Base-by-base conservation (phyloP, 768 basidiomycete genomes). In the Lentinula raphanica region DNA sequence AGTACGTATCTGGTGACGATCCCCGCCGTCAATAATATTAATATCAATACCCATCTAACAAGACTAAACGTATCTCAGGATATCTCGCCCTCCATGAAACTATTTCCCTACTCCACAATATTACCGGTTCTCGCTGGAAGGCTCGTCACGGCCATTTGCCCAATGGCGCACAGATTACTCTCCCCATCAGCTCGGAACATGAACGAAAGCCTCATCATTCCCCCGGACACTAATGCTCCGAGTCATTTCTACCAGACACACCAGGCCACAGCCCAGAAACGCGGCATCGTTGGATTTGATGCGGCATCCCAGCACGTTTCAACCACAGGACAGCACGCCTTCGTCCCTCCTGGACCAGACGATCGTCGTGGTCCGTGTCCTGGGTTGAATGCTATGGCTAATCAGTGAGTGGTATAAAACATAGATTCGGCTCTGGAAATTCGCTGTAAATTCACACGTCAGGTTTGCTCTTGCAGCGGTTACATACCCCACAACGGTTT, bases 361-460 rank as follows among this genome's bases (percentile, higher is more conserved):
- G 42, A 44, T 8, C 11, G 7, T 44, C 42, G 42, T 44, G 70
- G 49, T 31, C 69, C 68, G 11, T 70, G 69, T 48, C 68, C 69
- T 2, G 69, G 67, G 1, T 50, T 70, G 21, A 70, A 70, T 60
- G 58, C 69, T 3, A 63, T 70, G 27, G 69, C 69, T n/a, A 70
- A 70, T 58, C 69, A 70, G 42, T 44, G 9, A 44, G 42, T 12
- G 6, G 23, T 3, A 9, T 23, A 21, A 9, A 12, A 40, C 7
- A 40, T 44, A 11, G 9, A 3, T n/a, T n/a, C n/a, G n/a, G n/a
- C 21, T 44, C 42, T 12, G n/a, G n/a, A n/a, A n/a, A n/a, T 44
- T 5, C n/a, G 17, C n/a, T 17, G 17, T 21, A 11, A 21, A 8
- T n/a, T 44, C 7, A 44, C n/a, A n/a, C n/a, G n/a, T n/a, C n/a